Conservation (phyloP, 306 rosid species). For the Sechiopsis laciniata region DNA sequence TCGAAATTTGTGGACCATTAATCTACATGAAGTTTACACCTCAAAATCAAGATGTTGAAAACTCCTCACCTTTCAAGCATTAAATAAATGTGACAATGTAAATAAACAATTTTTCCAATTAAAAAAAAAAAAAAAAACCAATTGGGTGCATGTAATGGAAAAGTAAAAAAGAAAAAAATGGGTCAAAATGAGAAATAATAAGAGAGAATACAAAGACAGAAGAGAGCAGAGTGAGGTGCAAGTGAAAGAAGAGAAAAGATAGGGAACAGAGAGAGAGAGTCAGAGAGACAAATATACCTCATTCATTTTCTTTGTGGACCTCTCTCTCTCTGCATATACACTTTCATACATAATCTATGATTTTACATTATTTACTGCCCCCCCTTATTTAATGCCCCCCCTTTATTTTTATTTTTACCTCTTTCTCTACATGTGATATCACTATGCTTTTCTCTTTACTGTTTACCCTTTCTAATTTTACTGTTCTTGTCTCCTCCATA, state of each 20-base stretch:
- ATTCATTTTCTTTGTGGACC: background rate
- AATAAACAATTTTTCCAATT: too few relatives aligned
- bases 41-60: too few relatives aligned
- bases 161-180: background rate
- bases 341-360: background rate
- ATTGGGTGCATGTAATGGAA: too few relatives aligned
- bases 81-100: too few relatives aligned
- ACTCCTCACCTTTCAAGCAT: too few relatives aligned
- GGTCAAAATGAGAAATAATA: background rate
- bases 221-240: background rate
- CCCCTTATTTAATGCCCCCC: background rate
- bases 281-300: slow-evolving; percentile 23
- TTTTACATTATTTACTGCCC: slow-evolving; percentile 19
- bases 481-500: background rate
- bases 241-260: slow-evolving; percentile 3
- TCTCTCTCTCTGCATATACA: slow-evolving; percentile 5
- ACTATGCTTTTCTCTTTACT: background rate
- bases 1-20: too few relatives aligned
- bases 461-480: background rate
- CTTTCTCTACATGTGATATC: background rate
- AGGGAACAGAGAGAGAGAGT: background rate
- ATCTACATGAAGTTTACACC: too few relatives aligned
- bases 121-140: too few relatives aligned
- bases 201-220: background rate
- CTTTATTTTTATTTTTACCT: background rate